Percentiles rank a stretch among this genome's conserved stretches.
Evolutionary conservation across 192 early-diverging fungal genomes (phyloP).

Genomic region (Podochytrium sp.): DNA sequence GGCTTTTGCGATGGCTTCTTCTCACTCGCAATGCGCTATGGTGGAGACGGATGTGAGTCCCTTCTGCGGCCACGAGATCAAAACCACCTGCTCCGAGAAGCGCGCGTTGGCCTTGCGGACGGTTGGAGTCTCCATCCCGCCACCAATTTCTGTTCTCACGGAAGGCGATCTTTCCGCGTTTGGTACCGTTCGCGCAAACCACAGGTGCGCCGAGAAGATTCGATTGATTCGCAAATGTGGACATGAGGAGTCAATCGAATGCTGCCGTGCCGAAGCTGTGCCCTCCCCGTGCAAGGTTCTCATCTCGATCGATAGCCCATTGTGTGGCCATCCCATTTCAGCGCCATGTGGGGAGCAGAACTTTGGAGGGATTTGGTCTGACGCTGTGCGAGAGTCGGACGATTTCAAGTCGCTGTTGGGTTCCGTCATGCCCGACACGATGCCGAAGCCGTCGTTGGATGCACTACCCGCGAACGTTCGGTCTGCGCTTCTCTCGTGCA

Average conservation of each 20-base stretch:
- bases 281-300: conserved; percentile 5
- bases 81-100: conserved; percentile 6
- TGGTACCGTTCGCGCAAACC: background rate
- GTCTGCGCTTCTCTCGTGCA: conserved; percentile 6
- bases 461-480: background rate
- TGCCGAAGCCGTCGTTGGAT: background rate
- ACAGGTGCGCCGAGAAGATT: conserved; percentile 5
- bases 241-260: conserved; percentile 5
- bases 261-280: background rate
- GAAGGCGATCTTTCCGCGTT: conserved; percentile 11
- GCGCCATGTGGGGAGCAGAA: conserved; percentile 5
- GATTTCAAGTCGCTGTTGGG: conserved; percentile 13
- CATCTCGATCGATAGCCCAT: background rate
- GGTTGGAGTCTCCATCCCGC: background rate
- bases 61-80: conserved; percentile 24
- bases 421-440: conserved; percentile 7
- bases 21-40: background rate
- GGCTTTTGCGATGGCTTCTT: conserved; percentile 15
- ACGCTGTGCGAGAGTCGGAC: background rate
- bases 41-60: conserved; percentile 7
- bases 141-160: conserved; percentile 8
- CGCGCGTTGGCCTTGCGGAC: background rate
- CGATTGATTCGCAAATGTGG: conserved; percentile 28
- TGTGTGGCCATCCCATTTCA: conserved; percentile 28
- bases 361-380: conserved; percentile 3